These are phyloP conservation scores for Diaporthe citri DNA, from an alignment of 2,329 filamentous ascomycete genomes.

Conservation along the genomic window DNA sequence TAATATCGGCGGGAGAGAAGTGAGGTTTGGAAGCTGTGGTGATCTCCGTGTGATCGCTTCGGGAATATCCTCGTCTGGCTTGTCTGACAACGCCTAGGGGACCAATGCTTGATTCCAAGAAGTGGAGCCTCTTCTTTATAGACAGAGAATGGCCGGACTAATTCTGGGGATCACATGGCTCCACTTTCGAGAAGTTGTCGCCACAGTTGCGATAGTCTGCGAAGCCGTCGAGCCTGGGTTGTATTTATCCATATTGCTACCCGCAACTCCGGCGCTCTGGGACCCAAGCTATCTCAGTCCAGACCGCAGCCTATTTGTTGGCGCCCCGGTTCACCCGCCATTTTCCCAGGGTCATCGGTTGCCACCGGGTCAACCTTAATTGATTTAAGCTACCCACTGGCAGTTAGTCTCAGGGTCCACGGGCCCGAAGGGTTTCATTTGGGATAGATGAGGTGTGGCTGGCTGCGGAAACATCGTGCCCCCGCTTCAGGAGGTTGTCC, in stretches of 20 bases:
- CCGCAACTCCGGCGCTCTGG: constrained; percentile 26
- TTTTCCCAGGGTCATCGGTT: neutral
- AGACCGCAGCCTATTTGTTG: constrained; percentile 30
- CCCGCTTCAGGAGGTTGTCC: constrained; percentile 15
- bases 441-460: constrained; percentile 31
- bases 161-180: constrained; percentile 6
- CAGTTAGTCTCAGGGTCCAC: constrained; percentile 20
- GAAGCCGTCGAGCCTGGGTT: constrained; percentile 33
- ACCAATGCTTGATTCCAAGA: neutral
- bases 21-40: neutral
- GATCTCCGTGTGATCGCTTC: neutral
- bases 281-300: constrained; percentile 27
- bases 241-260: constrained; percentile 37
- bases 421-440: constrained; percentile 24
- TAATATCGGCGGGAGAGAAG: neutral
- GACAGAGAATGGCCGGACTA: neutral
- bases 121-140: constrained; percentile 17
- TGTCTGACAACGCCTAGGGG: constrained; percentile 15
- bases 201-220: constrained; percentile 14
- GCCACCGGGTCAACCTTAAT: constrained; percentile 32
- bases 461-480: constrained; percentile 17
- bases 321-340: constrained; percentile 13
- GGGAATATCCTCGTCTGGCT: constrained; percentile 20
- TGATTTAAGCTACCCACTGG: constrained; percentile 31
- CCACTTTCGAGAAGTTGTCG: neutral